phyloP scores from a whole-genome alignment of 139 green algal species.

The Tetraselmis striata region DNA sequence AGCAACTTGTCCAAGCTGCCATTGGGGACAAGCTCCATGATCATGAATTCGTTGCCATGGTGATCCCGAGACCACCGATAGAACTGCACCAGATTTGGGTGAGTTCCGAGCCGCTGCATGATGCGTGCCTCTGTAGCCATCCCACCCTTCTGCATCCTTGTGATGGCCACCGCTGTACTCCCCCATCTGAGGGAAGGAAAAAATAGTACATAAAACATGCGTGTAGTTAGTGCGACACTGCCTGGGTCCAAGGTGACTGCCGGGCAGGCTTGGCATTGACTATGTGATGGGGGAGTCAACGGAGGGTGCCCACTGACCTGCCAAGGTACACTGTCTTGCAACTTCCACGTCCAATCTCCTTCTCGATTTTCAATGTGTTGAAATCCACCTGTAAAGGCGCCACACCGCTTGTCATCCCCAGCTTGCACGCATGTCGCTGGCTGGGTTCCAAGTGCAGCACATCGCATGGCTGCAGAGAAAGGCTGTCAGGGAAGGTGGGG shows the following conservation, averaged over 20 bases:
- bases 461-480: too few relatives aligned
- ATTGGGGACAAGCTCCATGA: conserved; percentile 43
- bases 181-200: conserved; percentile 17
- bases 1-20: conserved; percentile 40
- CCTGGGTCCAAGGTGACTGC: too few relatives aligned
- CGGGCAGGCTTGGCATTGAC: too few relatives aligned
- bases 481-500: too few relatives aligned
- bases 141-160: conserved; percentile 42
- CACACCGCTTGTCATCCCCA: too few relatives aligned
- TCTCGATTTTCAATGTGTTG: neutral
- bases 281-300: too few relatives aligned
- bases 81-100: conserved; percentile 39
- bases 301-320: too few relatives aligned
- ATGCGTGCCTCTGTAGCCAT: conserved; percentile 40
- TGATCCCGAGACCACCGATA: conserved; percentile 32
- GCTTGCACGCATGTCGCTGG: too few relatives aligned
- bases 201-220: too few relatives aligned
- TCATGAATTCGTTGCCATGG: conserved; percentile 42
- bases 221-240: too few relatives aligned
- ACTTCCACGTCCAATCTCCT: conserved; percentile 8
- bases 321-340: conserved; percentile 35
- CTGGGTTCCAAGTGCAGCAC: too few relatives aligned
- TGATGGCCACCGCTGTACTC: conserved; percentile 39
- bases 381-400: conserved; percentile 13
- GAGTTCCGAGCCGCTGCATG: conserved; percentile 38